Evolutionary conservation across 2,329 filamentous ascomycete species (phyloP), one percentile per base, ranked within the genome.

Genomic region (Helminthosporium solani): DNA sequence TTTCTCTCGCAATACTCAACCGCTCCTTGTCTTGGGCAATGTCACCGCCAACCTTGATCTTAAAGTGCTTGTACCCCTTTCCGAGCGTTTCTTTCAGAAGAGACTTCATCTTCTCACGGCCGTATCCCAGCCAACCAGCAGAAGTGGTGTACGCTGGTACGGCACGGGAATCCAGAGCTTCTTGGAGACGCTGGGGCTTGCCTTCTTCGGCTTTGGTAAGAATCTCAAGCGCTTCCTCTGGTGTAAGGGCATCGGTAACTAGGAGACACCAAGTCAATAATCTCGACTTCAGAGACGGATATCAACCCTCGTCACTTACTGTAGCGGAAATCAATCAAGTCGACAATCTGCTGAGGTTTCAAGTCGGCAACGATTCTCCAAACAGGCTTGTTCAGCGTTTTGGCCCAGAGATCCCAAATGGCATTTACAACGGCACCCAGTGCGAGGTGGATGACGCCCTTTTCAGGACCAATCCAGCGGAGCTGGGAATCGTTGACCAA

Each of bases 331-430:
- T 96, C 91, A 67, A 96, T 91, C 74, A 90, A 92, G 48, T 78
- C 74, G 41, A 96, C 90, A 41, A 95, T 83, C 74, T 96, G 86
- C 72, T 94, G 87, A 1, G 90, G 89, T 3, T 80, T 85, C 88
- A 96, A 95, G 57, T 96, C 90, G 9, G 87, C 86, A 19, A 96
- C 86, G 52, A 96, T 86, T 48, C 84, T 81, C 91, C 90, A 96
- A 12, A 96, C 88, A 3, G 90, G 91, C 76, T 96, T 95, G 54
- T 81, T 79, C 28, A 94, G 81, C 2, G 80, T 80, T 75, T 95
- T 95, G 44, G 88, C 90, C 90, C 90, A 95, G n/a, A 96, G 81
- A 70, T 96, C 90, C 90, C 90, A 96, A 61, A 95, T 78, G 14
- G 90, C 90, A 69, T 96, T 96, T 60, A 95, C 88, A 14, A 95